Evolutionary conservation across 116 monocot species (phyloP).

Genomic region (Phalaenopsis hybrid): DNA sequence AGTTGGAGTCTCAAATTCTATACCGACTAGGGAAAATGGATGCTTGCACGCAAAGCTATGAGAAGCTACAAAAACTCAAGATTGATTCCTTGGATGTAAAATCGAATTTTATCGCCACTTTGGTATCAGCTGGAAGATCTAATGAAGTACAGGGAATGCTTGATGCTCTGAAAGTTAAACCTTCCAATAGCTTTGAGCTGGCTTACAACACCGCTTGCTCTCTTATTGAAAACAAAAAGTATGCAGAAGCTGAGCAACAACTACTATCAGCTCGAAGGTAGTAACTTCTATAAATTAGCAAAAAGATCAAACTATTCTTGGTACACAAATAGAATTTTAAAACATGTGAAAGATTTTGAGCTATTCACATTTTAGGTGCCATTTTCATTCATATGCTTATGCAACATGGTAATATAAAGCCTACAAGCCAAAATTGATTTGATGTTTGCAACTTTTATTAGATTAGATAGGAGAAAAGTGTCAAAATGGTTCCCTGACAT

Average conservation of each 20-base stretch:
- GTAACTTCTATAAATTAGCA: background rate
- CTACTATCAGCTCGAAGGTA: constrained; percentile 93
- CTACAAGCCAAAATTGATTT: background rate
- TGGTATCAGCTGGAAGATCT: constrained; percentile 71
- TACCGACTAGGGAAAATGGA: constrained; percentile 83
- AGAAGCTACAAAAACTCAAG: constrained; percentile 79
- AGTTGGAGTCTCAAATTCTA: constrained; percentile 84
- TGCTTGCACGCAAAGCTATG: constrained; percentile 66
- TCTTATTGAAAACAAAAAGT: constrained; percentile 69
- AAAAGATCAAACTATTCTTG: background rate
- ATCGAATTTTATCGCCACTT: constrained; percentile 73
- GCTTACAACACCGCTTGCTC: constrained; percentile 87
- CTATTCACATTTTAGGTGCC: background rate
- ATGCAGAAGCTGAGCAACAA: constrained; percentile 72
- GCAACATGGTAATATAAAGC: background rate
- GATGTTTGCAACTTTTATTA: background rate
- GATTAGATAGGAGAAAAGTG: background rate
- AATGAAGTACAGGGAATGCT: constrained; percentile 73
- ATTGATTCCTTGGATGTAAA: constrained; percentile 83
- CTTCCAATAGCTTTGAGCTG: constrained; percentile 80
- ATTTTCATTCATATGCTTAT: background rate
- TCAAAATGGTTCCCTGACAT: no score
- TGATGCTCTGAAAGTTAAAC: constrained; percentile 72
- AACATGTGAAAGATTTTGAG: no score
- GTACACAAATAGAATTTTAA: no score